Evolutionary conservation across 2,329 filamentous ascomycete genomes (phyloP), one percentile per base, ranked within the genome.

Genomic region (Phialocephala sp.): DNA sequence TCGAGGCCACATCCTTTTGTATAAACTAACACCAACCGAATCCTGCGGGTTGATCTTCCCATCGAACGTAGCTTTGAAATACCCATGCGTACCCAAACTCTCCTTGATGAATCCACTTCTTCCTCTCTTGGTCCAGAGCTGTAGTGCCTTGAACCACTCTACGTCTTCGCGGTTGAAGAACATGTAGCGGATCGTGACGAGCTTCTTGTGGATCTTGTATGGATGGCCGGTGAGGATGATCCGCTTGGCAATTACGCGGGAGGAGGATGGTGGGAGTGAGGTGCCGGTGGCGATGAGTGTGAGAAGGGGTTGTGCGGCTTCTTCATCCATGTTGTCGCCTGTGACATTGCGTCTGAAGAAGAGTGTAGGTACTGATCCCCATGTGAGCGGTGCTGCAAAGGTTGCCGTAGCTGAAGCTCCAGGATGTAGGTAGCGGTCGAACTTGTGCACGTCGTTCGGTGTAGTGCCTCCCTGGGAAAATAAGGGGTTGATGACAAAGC

Each of bases 61-160:
- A 77, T 99, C 96, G 81, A 99, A 99, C 1, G 91, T 97, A 14
- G 95, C 95, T 84, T 99, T 99, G 86, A 98, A 98, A 82, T 99
- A 99, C n/a, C 95, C 95, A 79, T 99, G 95, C 41, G 95, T 99
- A 73, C 95, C 95, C 59, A 99, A 81, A 65, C 90, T 86, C 82
- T 99, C 95, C 83, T 97, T 97, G 82, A 99, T 88, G 78, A 89
- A 97, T 9, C 95, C 95, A 71, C 88, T 92, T 68, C 95, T 85
- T 8, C 95, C 95, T 36, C 94, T 83, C 81, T 88, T 92, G 5
- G 95, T 99, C 94, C 94, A 99, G 69, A 99, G 80, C 66, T 95
- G 94, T 76, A 99, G 79, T 0, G 94, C 94, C 82, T 97, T 97
- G 87, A 98, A 99, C 94, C 95, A 99, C 72, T 91, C 88, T 37